Percentiles rank a stretch among this genome's conserved stretches.
Conservation (phyloP, 306 rosid genomes). For the Comarum palustre region DNA sequence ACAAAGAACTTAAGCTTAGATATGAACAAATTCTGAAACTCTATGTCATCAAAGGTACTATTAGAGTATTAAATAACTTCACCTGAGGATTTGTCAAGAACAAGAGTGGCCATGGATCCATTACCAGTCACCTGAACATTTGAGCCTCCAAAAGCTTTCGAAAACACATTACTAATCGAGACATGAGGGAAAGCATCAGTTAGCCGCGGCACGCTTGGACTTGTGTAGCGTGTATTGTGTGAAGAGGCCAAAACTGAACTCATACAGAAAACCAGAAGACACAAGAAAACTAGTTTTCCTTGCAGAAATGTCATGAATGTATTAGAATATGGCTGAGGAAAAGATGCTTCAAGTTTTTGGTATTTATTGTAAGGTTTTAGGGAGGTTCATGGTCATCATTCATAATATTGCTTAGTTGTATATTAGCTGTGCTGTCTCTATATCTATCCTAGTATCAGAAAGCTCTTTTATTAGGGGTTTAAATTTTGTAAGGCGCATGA, state of each 20-base stretch:
- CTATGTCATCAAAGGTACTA: not conserved
- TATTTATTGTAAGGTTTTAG: constrained; percentile 39
- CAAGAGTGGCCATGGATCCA: constrained; percentile 74
- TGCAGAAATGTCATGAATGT: constrained; percentile 47
- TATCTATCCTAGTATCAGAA: constrained; percentile 21
- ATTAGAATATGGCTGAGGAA: constrained; percentile 1
- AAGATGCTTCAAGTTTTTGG: constrained; percentile 16
- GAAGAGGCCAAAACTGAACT: constrained; percentile 43
- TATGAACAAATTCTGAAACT: not conserved
- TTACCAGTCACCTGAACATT: constrained; percentile 54
- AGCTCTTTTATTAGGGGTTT: constrained; percentile 28
- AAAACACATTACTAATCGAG: constrained; percentile 43
- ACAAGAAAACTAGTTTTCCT: constrained; percentile 31
- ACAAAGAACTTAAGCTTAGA: constrained; percentile 3
- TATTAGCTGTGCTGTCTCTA: constrained; percentile 58
- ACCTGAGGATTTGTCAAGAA: constrained; percentile 83
- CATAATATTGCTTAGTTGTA: constrained; percentile 66
- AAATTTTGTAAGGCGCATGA: constrained; percentile 28
- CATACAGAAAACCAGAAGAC: constrained; percentile 39
- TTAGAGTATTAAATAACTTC: not conserved
- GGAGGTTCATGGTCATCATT: constrained; percentile 23
- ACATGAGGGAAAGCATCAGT: constrained; percentile 68
- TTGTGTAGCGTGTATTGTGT: constrained; percentile 41
- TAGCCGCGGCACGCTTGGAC: constrained; percentile 60
- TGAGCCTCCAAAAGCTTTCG: constrained; percentile 57